These are phyloP conservation scores for Gilbertella persicaria DNA, from an alignment of 371 early-diverging fungal species.

Conservation along the genomic window DNA sequence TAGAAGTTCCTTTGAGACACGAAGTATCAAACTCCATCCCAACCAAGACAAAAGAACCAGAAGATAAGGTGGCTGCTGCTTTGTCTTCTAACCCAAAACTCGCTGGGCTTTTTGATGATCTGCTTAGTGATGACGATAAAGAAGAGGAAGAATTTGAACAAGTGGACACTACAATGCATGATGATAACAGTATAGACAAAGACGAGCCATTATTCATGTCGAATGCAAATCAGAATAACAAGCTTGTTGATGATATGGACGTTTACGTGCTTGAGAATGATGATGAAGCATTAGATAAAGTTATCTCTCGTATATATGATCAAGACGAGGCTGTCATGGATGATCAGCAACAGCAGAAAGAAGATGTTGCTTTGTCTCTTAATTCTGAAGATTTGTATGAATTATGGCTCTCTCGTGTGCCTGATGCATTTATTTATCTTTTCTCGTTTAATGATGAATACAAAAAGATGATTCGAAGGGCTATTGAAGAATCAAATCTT, in stretches of 20 bases:
- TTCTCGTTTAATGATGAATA: constrained; percentile 46
- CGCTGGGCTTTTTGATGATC: constrained; percentile 25
- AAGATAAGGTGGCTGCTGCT: constrained; percentile 37
- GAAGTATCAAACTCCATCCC: background rate
- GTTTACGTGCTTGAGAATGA: constrained; percentile 58
- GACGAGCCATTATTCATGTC: constrained; percentile 23
- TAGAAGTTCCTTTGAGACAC: constrained; percentile 2
- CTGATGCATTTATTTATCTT: constrained; percentile 43
- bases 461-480: constrained; percentile 40
- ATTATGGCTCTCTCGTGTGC: constrained; percentile 32
- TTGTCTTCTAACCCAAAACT: constrained; percentile 35
- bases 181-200: constrained; percentile 25
- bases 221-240: background rate
- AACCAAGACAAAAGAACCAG: background rate
- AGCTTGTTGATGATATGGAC: constrained; percentile 33
- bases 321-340: background rate
- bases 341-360: background rate
- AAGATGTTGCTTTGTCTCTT: background rate
- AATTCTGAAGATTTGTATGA: constrained; percentile 18
- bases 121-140: constrained; percentile 24
- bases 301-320: constrained; percentile 56
- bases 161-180: constrained; percentile 9
- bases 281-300: constrained; percentile 53
- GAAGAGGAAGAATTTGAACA: constrained; percentile 1
- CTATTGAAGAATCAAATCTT: constrained; percentile 40